Evolutionary conservation across 495 filamentous ascomycete genomes (phyloP).

Genomic region (Cenococcum geophilum): DNA sequence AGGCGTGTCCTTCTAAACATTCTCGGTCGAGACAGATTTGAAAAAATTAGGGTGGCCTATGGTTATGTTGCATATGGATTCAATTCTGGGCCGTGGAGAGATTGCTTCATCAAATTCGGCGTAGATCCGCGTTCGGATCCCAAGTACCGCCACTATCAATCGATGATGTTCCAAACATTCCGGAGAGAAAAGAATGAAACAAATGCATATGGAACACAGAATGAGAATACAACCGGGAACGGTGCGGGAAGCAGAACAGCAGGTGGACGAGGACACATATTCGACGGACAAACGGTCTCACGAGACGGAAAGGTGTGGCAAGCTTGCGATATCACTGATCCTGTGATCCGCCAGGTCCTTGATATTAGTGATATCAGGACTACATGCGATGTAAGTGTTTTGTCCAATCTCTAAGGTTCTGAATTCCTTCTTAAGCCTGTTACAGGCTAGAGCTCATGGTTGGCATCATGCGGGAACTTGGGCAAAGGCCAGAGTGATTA

Average conservation of each 20-base stretch:
- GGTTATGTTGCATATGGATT: slow-evolving; percentile 85
- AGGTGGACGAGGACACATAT: slow-evolving; percentile 55
- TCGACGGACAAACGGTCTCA: slow-evolving; percentile 63
- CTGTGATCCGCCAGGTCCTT: slow-evolving; percentile 54
- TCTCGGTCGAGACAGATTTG: slow-evolving; percentile 39
- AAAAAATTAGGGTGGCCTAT: slow-evolving; percentile 56
- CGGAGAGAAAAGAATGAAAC: not conserved
- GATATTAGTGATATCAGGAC: slow-evolving; percentile 41
- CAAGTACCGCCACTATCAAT: slow-evolving; percentile 75
- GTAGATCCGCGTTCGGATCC: slow-evolving; percentile 75
- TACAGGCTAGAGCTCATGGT: slow-evolving; percentile 51
- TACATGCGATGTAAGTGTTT: slow-evolving; percentile 42
- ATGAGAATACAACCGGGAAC: not conserved
- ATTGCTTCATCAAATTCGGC: slow-evolving; percentile 76
- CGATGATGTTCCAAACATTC: slow-evolving; percentile 64
- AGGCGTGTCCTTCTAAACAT: slow-evolving; percentile 69
- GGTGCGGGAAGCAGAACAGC: no score
- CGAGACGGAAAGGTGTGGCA: slow-evolving; percentile 85
- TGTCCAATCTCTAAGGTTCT: slow-evolving; percentile 2
- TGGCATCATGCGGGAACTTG: slow-evolving; percentile 76
- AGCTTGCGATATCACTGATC: slow-evolving; percentile 84
- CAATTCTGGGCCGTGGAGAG: slow-evolving; percentile 81
- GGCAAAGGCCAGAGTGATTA: slow-evolving; percentile 73
- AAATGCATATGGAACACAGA: not conserved
- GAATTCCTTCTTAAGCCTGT: slow-evolving; percentile 23